Evolutionary conservation across 768 basidiomycete genomes (phyloP).

Genomic region (Hygrocybe coccinea): DNA sequence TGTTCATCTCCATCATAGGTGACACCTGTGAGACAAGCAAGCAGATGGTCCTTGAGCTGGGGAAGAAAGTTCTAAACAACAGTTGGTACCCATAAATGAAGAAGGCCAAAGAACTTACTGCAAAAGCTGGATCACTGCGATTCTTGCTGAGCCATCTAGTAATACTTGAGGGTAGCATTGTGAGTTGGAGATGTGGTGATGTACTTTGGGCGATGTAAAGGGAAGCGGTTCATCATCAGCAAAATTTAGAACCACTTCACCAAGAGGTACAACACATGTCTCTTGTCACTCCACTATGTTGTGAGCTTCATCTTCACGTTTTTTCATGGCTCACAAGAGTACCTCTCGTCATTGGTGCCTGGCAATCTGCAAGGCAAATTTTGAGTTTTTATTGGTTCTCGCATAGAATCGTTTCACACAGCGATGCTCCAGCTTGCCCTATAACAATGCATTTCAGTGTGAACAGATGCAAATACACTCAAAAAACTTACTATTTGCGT

Average conservation of each 20-base stretch:
- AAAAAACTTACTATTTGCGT: constrained; percentile 10
- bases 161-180: too few relatives aligned
- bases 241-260: neutral
- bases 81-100: too few relatives aligned
- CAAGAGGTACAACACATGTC: neutral
- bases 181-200: too few relatives aligned
- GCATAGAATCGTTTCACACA: neutral
- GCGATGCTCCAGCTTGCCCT: constrained; percentile 2
- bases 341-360: neutral
- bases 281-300: neutral
- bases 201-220: too few relatives aligned
- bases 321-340: neutral
- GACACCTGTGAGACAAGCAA: too few relatives aligned
- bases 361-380: neutral
- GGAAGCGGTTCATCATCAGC: too few relatives aligned
- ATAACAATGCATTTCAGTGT: constrained; percentile 6
- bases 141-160: too few relatives aligned
- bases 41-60: too few relatives aligned
- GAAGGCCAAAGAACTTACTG: neutral
- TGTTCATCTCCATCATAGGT: too few relatives aligned
- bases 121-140: neutral
- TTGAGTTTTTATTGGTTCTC: neutral
- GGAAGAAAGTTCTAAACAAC: too few relatives aligned
- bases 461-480: constrained; percentile 17
- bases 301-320: neutral